These are phyloP conservation scores for Sporothrix sp. DNA, from an alignment of 2,329 filamentous ascomycete genomes.

Conservation along the genomic window DNA sequence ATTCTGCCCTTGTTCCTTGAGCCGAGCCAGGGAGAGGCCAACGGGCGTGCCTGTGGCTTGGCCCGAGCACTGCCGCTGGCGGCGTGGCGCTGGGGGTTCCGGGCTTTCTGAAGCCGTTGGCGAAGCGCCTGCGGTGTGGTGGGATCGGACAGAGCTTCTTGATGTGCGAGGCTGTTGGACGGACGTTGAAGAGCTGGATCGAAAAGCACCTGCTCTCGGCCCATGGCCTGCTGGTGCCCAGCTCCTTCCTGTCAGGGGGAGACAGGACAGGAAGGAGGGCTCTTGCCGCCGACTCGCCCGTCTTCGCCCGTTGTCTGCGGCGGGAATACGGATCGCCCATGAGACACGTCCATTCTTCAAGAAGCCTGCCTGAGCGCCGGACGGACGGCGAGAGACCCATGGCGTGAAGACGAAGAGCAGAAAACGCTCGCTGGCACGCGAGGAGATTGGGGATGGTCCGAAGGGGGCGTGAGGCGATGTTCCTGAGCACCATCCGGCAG, in stretches of 20 bases:
- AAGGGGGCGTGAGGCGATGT: not conserved
- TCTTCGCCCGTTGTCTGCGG: too few relatives aligned
- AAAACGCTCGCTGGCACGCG: slow-evolving; percentile 15
- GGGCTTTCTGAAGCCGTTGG: not conserved
- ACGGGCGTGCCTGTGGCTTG: not conserved
- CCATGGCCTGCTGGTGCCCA: too few relatives aligned
- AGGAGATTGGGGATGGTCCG: slow-evolving; percentile 13
- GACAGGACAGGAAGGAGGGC: too few relatives aligned
- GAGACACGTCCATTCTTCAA: slow-evolving; percentile 12
- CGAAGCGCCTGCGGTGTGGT: not conserved
- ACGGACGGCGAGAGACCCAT: not conserved
- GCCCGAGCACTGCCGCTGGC: not conserved
- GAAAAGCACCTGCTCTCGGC: too few relatives aligned
- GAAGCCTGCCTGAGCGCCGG: not conserved
- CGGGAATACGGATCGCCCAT: not conserved
- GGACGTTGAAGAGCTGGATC: too few relatives aligned
- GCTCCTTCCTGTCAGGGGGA: too few relatives aligned
- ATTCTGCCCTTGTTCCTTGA: not conserved
- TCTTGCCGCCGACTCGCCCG: too few relatives aligned
- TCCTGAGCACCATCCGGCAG: not conserved
- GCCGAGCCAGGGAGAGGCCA: not conserved
- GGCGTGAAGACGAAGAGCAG: not conserved
- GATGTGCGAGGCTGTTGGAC: too few relatives aligned
- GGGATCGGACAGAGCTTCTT: not conserved
- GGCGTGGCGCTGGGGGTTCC: not conserved